Evolutionary conservation across 352 stramenopile species (phyloP).

Genomic region (Pythium aquatile): DNA sequence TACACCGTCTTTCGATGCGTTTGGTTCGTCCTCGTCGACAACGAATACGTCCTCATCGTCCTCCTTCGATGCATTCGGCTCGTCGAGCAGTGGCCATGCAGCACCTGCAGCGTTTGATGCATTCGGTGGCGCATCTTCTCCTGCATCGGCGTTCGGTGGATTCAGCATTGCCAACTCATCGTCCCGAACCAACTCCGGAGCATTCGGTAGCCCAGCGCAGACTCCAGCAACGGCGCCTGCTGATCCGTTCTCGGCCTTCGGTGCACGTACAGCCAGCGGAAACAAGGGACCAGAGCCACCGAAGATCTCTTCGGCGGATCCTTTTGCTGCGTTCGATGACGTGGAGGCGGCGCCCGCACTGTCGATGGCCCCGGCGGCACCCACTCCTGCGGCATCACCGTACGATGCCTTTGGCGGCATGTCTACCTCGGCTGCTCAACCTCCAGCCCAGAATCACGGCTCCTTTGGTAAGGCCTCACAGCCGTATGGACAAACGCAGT

Average conservation of each 20-base stretch:
- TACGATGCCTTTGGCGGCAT: slow-evolving; percentile 23
- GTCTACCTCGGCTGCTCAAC: not conserved
- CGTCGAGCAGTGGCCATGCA: slow-evolving; percentile 2
- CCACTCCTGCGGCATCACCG: slow-evolving; percentile 9
- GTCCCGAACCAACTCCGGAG: slow-evolving; percentile 24
- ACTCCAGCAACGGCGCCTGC: slow-evolving; percentile 15
- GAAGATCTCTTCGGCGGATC: slow-evolving; percentile 17
- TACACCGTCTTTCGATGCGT: slow-evolving; percentile 18
- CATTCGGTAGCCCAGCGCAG: slow-evolving; percentile 5
- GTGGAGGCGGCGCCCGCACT: slow-evolving; percentile 29
- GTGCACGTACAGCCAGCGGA: slow-evolving; percentile 23
- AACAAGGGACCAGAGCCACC: slow-evolving; percentile 16
- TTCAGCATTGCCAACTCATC: slow-evolving; percentile 14
- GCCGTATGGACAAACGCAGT: slow-evolving; percentile 13
- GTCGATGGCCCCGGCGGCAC: slow-evolving; percentile 4
- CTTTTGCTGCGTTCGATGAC: slow-evolving; percentile 54
- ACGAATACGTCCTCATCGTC: slow-evolving; percentile 22
- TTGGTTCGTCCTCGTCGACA: slow-evolving; percentile 5
- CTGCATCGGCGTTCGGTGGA: slow-evolving; percentile 12
- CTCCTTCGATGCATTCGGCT: slow-evolving; percentile 31
- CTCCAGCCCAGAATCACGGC: not conserved
- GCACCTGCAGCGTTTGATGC: slow-evolving; percentile 12
- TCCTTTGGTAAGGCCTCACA: slow-evolving; percentile 3
- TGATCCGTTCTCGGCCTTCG: slow-evolving; percentile 47
- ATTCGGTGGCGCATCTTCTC: slow-evolving; percentile 15